phyloP scores from a whole-genome alignment of 768 basidiomycete species.

The Mycena epipterygia region DNA sequence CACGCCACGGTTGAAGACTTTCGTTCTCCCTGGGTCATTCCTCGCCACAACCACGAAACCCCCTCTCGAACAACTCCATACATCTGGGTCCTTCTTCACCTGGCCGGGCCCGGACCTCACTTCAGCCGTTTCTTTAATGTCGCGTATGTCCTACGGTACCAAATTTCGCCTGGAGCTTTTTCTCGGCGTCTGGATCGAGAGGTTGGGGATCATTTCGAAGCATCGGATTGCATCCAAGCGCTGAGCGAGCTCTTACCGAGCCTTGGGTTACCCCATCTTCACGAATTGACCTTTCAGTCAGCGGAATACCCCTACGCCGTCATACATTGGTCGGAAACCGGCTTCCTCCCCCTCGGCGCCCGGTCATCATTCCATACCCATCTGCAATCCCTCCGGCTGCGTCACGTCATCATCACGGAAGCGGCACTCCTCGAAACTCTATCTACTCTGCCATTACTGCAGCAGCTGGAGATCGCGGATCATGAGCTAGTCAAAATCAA shows the following conservation, averaged over 20 bases:
- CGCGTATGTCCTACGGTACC: too few relatives aligned
- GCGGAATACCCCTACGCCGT: not conserved
- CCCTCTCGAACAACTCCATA: too few relatives aligned
- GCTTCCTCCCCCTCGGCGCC: not conserved
- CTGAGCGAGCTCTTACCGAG: not conserved
- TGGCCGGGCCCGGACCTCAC: too few relatives aligned
- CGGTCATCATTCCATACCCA: not conserved
- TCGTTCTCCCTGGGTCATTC: too few relatives aligned
- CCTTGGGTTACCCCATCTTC: not conserved
- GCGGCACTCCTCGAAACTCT: not conserved
- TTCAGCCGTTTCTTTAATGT: too few relatives aligned
- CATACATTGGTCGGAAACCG: not conserved
- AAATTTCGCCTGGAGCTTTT: too few relatives aligned
- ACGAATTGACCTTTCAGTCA: not conserved
- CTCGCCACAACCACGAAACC: too few relatives aligned
- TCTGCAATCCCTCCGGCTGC: not conserved
- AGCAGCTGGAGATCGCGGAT: not conserved
- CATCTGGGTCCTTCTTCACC: too few relatives aligned
- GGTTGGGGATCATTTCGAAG: too few relatives aligned
- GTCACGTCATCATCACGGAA: not conserved
- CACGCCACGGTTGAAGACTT: too few relatives aligned
- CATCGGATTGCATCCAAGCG: too few relatives aligned
- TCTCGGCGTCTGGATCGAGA: too few relatives aligned
- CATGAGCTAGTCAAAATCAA: not conserved
- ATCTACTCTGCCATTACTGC: not conserved